Evolutionary conservation across 2,329 filamentous ascomycete genomes (phyloP).

Genomic region (Emmonsiellopsis sp.): DNA sequence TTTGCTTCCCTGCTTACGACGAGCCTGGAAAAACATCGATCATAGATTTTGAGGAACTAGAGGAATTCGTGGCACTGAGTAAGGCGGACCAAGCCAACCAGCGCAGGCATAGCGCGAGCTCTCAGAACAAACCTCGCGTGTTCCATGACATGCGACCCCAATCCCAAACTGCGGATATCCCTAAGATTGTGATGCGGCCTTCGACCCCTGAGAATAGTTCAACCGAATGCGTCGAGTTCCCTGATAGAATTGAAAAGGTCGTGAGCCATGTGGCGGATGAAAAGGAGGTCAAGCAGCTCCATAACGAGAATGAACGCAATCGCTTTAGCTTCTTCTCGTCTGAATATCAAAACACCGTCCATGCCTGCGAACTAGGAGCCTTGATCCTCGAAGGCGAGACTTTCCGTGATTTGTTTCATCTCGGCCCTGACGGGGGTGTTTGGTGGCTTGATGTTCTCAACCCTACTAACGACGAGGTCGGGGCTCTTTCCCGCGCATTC

Average conservation of each 20-base stretch:
- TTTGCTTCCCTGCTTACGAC: conserved; percentile 75
- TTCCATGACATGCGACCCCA: conserved; percentile 53
- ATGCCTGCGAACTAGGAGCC: conserved; percentile 79
- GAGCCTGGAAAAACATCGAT: conserved; percentile 72
- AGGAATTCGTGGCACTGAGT: conserved; percentile 70
- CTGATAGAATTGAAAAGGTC: conserved; percentile 25
- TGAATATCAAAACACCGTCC: conserved; percentile 84
- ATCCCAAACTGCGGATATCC: conserved; percentile 18
- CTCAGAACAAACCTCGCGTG: conserved; percentile 41
- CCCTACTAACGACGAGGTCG: conserved; percentile 79
- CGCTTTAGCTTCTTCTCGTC: conserved; percentile 97
- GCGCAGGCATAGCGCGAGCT: conserved; percentile 40
- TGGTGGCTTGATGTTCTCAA: conserved; percentile 98
- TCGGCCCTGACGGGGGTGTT: conserved; percentile 64
- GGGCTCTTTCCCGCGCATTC: conserved; percentile 84
- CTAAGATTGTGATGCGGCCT: conserved; percentile 25
- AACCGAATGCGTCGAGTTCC: conserved; percentile 20
- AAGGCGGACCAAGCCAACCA: conserved; percentile 36
- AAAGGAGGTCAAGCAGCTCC: conserved; percentile 25
- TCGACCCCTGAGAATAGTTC: conserved; percentile 18
- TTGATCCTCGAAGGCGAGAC: conserved; percentile 82
- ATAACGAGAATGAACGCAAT: conserved; percentile 53
- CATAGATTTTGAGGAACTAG: conserved; percentile 84
- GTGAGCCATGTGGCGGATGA: conserved; percentile 19
- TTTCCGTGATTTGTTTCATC: conserved; percentile 76